Conservation (phyloP, 768 basidiomycete species). For the Rubroboletus satanas region DNA sequence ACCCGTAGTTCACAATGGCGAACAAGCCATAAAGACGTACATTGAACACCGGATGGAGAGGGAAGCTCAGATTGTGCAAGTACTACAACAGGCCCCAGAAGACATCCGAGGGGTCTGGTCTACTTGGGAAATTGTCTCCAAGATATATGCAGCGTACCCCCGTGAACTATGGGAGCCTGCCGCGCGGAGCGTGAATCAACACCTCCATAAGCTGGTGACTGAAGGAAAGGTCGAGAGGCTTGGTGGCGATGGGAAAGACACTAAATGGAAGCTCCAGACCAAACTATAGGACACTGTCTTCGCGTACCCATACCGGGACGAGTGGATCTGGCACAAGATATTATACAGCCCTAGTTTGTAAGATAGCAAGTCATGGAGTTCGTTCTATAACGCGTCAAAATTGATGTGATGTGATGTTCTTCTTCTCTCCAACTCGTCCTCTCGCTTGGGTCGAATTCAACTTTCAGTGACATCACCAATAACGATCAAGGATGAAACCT, state of each 20-base stretch:
- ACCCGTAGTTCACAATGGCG: constrained; percentile 63
- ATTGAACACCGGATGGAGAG: constrained; percentile 77
- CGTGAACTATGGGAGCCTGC: constrained; percentile 69
- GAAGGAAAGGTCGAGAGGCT: constrained; percentile 56
- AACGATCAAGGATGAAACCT: constrained; percentile 20
- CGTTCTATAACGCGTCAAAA: constrained; percentile 78
- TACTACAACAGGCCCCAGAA: constrained; percentile 38
- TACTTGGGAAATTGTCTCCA: constrained; percentile 60
- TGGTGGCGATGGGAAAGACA: constrained; percentile 50
- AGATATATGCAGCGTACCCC: constrained; percentile 71
- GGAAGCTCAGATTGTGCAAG: constrained; percentile 69
- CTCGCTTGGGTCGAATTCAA: constrained; percentile 50
- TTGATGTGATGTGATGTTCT: constrained; percentile 94
- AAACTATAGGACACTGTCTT: constrained; percentile 2
- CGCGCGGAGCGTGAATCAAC: constrained; percentile 61
- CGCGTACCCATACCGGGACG: background rate
- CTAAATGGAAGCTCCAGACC: constrained; percentile 41
- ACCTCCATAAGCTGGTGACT: constrained; percentile 65
- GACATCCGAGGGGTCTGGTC: constrained; percentile 40
- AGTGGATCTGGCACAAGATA: background rate
- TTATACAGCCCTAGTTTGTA: constrained; percentile 16
- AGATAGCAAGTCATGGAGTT: constrained; percentile 3
- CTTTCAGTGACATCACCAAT: constrained; percentile 2
- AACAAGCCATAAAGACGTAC: constrained; percentile 61
- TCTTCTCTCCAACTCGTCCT: constrained; percentile 89